phyloP scores from a whole-genome alignment of 805 yeast genomes.

The Pichia kluyveri region DNA sequence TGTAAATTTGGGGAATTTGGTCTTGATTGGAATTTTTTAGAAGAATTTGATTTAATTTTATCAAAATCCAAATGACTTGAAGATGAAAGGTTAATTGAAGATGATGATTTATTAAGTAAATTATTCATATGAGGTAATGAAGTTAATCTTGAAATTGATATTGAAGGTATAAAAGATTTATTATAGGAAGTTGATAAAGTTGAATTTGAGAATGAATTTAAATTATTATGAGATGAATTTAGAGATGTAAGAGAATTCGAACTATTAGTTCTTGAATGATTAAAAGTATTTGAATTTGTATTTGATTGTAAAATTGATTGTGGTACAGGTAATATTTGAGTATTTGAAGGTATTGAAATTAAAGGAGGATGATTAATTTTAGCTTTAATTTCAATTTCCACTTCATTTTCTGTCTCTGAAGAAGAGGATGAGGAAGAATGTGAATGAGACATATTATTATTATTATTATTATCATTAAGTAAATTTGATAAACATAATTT shows the following conservation, averaged over 20 bases:
- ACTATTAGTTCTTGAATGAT: conserved; percentile 27
- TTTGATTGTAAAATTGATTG: neutral
- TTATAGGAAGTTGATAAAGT: conserved; percentile 16
- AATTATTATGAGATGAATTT: conserved; percentile 15
- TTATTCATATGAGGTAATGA: conserved; percentile 7
- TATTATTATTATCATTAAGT: no score
- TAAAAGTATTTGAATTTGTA: no score
- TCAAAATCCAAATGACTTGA: conserved; percentile 7
- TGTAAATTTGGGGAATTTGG: conserved; percentile 18
- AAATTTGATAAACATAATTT: no score
- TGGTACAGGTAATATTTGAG: conserved; percentile 3
- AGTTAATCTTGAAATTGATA: conserved; percentile 4
- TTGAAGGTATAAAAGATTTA: neutral
- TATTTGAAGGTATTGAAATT: neutral
- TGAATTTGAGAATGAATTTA: conserved; percentile 18
- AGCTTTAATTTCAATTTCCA: no score
- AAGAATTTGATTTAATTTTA: conserved; percentile 9
- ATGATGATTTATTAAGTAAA: neutral
- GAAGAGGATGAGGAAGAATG: no score
- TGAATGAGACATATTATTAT: no score
- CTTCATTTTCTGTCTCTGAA: neutral
- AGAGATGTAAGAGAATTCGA: conserved; percentile 24
- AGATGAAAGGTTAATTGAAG: conserved; percentile 15
- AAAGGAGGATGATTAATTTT: neutral
- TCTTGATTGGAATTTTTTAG: conserved; percentile 27